Base-by-base conservation (phyloP, 116 monocot genomes). In the Zostera marina region DNA sequence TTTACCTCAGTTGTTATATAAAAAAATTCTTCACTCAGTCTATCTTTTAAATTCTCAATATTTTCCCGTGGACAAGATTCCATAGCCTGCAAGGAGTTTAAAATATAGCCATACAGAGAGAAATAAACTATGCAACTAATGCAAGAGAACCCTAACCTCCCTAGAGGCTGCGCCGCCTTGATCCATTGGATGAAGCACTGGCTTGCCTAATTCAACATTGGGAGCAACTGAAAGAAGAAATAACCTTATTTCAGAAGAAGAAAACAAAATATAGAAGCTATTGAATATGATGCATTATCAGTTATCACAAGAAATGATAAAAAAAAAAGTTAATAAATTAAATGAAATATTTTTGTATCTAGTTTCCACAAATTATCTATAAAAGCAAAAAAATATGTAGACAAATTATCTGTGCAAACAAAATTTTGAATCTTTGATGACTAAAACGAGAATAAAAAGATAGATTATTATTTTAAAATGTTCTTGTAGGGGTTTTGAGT, bases 1-100 rank as follows among this genome's bases (percentile, higher is more conserved):
- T n/a, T 62, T 32, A 85, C 96, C 83, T 96, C 96, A 19, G 90
- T 85, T 5, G 61, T 82, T 62, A 96, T 67, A 70, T 82, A 85
- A 5, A 96, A 42, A 47, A 89, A 89, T 57, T 96, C 90, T 65
- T 89, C 77, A 12, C 68, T 62, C 54, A 93, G 53, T 70, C 22
- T 74, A 10, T 93, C 84, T 69, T 84, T 48, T 8, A 88, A 76
- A 58, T 75, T 72, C 11, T 60, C 54, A 8, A 96, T 45, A 32
- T 73, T 23, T 16, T 73, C 75, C 68, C 59, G 89, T 3, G 96
- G 90, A 56, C 85, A 85, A 42, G 80, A 75, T 54, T 83, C 81
- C 96, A 98, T 98, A 38, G 53, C 85, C 96, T 96, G 68, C 14
- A 61, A 72, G 9, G 21, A 60, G n/a, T n/a, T 25, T 54, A 3